Percentiles rank a stretch among this genome's conserved stretches.
These are phyloP conservation scores for Sporothrix dimorphospora DNA, from an alignment of 2,329 filamentous ascomycete species.

Conservation along the genomic window DNA sequence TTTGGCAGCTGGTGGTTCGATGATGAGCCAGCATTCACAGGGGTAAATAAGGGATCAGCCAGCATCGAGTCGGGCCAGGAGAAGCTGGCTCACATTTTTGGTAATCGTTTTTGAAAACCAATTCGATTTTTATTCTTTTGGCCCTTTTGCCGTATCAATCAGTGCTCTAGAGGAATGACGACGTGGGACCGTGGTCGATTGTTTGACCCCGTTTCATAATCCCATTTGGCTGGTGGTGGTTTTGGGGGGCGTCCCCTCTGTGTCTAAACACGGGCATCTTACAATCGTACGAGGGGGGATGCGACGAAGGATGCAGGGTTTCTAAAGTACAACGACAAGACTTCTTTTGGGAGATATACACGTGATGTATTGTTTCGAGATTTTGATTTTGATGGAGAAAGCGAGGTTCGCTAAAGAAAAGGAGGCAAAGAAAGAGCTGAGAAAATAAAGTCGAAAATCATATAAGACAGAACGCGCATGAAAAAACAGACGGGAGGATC, in stretches of 20 bases:
- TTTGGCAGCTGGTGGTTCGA: slow-evolving; percentile 12
- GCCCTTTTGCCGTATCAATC: not conserved
- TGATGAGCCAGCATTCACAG: not conserved
- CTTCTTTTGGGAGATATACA: not conserved
- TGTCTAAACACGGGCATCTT: not conserved
- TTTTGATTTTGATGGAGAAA: not conserved
- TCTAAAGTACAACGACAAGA: not conserved
- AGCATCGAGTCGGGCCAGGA: not conserved
- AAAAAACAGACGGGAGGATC: not conserved
- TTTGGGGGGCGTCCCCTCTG: not conserved
- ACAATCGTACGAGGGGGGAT: slow-evolving; percentile 7
- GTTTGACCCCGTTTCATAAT: slow-evolving; percentile 22
- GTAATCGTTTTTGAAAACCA: not conserved
- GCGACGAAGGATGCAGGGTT: not conserved
- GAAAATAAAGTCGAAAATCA: not conserved
- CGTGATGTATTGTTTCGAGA: not conserved
- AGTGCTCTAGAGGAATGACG: not conserved
- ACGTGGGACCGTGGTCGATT: slow-evolving; percentile 11
- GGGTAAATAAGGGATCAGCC: not conserved
- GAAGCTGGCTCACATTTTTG: slow-evolving; percentile 5
- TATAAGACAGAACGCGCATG: not conserved
- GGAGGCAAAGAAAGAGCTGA: not conserved
- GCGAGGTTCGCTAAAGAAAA: not conserved
- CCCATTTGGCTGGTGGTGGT: not conserved
- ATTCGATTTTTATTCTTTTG: not conserved